phyloP scores from a whole-genome alignment of 345 rosid species.

The Arabis hirsuta region DNA sequence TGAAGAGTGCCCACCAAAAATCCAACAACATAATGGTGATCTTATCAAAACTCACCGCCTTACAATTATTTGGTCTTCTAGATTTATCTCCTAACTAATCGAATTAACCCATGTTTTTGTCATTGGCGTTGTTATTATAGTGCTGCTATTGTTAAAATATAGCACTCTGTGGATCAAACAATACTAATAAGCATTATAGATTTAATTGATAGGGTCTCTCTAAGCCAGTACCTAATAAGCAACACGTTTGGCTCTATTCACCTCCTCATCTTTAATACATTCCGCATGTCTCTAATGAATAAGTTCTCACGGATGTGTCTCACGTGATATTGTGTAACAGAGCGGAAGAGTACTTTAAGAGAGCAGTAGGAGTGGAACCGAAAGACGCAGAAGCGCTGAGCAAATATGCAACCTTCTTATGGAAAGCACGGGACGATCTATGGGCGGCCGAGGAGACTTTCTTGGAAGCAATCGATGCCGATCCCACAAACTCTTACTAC shows the following conservation, averaged over 20 bases:
- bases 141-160: constrained; percentile 12
- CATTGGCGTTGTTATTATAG: not conserved
- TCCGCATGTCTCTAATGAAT: constrained; percentile 17
- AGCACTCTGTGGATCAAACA: not conserved
- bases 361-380: constrained; percentile 63
- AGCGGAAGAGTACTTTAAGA: constrained; percentile 84
- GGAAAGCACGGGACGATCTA: constrained; percentile 74
- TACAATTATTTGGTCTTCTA: constrained; percentile 11
- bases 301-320: not conserved
- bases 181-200: not conserved
- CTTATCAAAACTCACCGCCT: constrained; percentile 16
- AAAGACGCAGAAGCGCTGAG: constrained; percentile 76
- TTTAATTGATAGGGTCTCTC: not conserved
- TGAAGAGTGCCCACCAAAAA: constrained; percentile 29
- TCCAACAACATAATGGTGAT: constrained; percentile 11
- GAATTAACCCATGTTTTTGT: constrained; percentile 33
- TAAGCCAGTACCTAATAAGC: not conserved
- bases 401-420: constrained; percentile 85
- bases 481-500: constrained; percentile 68
- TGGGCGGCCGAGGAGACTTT: constrained; percentile 98
- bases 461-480: constrained; percentile 81
- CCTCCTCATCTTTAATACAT: constrained; percentile 1
- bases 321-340: constrained; percentile 48
- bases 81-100: constrained; percentile 19
- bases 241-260: constrained; percentile 3